Evolutionary conservation across 164 flowering plant species (phyloP).

Genomic region (Platanus orientalis): DNA sequence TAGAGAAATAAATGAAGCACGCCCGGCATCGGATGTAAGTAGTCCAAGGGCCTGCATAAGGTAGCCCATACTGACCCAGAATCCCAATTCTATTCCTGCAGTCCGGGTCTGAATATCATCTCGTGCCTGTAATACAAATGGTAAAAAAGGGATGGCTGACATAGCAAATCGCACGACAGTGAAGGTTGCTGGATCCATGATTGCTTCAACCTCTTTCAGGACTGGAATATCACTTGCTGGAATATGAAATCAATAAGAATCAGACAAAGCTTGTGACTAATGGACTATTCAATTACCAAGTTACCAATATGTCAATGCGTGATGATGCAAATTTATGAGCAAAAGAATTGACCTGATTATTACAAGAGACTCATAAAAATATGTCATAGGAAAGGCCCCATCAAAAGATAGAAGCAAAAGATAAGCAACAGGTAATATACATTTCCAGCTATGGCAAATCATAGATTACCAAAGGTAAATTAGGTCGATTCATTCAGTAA

Average conservation of each 20-base stretch:
- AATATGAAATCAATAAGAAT: slow-evolving; percentile 15
- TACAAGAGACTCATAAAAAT: too few relatives aligned
- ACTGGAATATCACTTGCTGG: slow-evolving; percentile 83
- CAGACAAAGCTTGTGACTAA: neutral
- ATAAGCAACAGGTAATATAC: too few relatives aligned
- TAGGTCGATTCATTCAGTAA: too few relatives aligned
- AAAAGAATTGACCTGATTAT: too few relatives aligned
- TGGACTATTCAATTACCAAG: too few relatives aligned
- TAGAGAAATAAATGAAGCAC: slow-evolving; percentile 74
- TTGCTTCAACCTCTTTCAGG: slow-evolving; percentile 72
- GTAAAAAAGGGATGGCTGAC: slow-evolving; percentile 74
- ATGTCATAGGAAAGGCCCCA: too few relatives aligned
- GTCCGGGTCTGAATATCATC: slow-evolving; percentile 51
- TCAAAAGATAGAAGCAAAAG: too few relatives aligned
- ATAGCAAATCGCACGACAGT: slow-evolving; percentile 58
- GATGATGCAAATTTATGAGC: too few relatives aligned
- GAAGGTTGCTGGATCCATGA: slow-evolving; percentile 68
- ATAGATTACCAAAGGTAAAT: too few relatives aligned
- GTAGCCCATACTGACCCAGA: slow-evolving; percentile 90
- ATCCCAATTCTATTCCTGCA: slow-evolving; percentile 78
- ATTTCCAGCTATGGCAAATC: too few relatives aligned
- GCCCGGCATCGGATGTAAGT: slow-evolving; percentile 84
- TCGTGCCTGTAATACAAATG: slow-evolving; percentile 48
- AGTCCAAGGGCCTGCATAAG: slow-evolving; percentile 76
- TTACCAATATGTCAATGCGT: too few relatives aligned